phyloP scores from a whole-genome alignment of 768 basidiomycete genomes.

The Goffeauzyma gilvescens region DNA sequence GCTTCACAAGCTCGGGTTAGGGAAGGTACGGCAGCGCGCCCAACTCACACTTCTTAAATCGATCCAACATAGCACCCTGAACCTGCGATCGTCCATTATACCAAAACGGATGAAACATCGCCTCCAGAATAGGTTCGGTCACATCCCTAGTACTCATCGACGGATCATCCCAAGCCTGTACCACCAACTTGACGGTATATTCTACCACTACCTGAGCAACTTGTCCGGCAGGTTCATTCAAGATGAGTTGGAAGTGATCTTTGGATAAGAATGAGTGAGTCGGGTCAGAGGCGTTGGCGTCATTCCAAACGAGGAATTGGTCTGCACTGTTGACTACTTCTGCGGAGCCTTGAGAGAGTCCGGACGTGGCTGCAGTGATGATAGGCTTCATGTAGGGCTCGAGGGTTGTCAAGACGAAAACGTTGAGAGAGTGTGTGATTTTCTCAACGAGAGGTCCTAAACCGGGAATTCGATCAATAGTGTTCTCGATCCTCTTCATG shows the following conservation, averaged over 20 bases:
- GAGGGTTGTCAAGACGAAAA: conserved; percentile 66
- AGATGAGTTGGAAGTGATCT: conserved; percentile 10
- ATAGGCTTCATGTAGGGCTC: conserved; percentile 70
- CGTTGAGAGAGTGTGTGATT: conserved; percentile 51
- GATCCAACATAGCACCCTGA: conserved; percentile 6
- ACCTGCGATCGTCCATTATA: conserved; percentile 14
- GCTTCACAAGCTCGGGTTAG: not conserved
- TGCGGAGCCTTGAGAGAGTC: conserved; percentile 45
- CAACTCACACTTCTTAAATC: conserved; percentile 6
- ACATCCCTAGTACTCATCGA: conserved; percentile 20
- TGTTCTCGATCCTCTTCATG: conserved; percentile 50
- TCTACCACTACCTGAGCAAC: conserved; percentile 51
- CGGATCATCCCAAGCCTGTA: conserved; percentile 62
- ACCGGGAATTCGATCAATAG: conserved; percentile 62
- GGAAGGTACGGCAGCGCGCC: not conserved
- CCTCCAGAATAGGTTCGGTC: conserved; percentile 25
- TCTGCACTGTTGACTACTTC: conserved; percentile 64
- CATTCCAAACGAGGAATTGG: conserved; percentile 74
- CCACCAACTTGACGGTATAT: conserved; percentile 47
- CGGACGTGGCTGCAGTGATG: conserved; percentile 47
- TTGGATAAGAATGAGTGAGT: conserved; percentile 34
- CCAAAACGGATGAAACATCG: conserved; percentile 30
- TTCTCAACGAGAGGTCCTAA: conserved; percentile 53
- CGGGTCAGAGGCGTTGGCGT: conserved; percentile 55
- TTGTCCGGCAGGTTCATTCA: conserved; percentile 43